Conservation (phyloP, 495 filamentous ascomycete genomes). For the Hypoxylon lienhwacheense region DNA sequence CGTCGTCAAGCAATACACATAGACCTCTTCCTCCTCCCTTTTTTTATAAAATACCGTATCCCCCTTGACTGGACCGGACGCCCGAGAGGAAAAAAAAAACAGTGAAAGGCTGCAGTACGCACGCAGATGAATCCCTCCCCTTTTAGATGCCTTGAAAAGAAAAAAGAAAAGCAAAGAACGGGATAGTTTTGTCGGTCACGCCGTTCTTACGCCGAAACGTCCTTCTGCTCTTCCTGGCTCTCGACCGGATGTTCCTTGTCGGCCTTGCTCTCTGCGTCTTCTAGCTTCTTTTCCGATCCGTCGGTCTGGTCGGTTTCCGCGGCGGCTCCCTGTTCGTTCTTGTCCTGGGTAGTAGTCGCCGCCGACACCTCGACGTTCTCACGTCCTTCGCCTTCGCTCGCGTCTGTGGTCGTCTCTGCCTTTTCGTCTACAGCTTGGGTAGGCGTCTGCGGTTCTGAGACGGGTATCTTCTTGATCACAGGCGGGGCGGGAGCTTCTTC, state of each 20-base stretch:
- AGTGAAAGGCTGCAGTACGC: too few species aligned
- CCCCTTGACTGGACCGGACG: too few species aligned
- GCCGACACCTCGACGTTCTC: not conserved
- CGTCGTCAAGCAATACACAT: too few species aligned
- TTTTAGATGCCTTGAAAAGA: too few species aligned
- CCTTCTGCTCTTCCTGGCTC: not conserved
- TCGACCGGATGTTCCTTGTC: not conserved
- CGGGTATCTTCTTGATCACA: slow-evolving; percentile 16
- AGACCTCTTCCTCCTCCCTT: too few species aligned
- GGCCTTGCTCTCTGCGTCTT: not conserved
- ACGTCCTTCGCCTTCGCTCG: not conserved
- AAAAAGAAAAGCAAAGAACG: too few species aligned
- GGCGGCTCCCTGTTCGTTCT: not conserved
- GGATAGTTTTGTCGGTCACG: not conserved
- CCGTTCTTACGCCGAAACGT: not conserved
- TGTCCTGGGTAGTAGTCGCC: not conserved
- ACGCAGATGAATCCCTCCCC: too few species aligned
- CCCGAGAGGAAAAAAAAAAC: too few species aligned
- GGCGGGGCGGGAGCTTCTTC: slow-evolving; percentile 13
- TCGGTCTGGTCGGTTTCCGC: not conserved
- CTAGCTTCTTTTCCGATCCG: not conserved
- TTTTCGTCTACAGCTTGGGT: not conserved
- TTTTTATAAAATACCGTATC: not conserved
- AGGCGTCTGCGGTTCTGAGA: not conserved
- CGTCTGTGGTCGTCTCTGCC: not conserved